A percentile compares a stretch with the other conserved stretches of the same genome.
These are phyloP conservation scores for Fusarium sp. DNA, from an alignment of 2,329 filamentous ascomycete species.

Conservation along the genomic window DNA sequence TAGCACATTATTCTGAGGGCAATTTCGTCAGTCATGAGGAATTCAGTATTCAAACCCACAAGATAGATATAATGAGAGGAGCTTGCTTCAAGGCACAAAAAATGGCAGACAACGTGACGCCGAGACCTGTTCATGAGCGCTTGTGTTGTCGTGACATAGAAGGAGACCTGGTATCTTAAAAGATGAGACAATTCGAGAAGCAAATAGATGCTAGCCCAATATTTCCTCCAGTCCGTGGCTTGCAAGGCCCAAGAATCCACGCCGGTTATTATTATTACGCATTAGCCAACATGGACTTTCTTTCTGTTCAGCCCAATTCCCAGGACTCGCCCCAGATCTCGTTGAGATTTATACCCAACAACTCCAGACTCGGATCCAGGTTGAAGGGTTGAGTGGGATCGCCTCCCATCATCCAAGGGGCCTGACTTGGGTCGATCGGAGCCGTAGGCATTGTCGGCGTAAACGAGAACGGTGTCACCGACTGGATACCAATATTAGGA, in stretches of 20 bases:
- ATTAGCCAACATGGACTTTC: slow-evolving; percentile 17
- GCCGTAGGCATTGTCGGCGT: slow-evolving; percentile 50
- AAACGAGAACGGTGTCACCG: slow-evolving; percentile 55
- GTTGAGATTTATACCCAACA: slow-evolving; percentile 64
- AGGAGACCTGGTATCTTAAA: slow-evolving; percentile 37
- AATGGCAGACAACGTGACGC: slow-evolving; percentile 10
- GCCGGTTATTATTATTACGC: slow-evolving; percentile 40
- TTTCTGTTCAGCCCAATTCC: slow-evolving; percentile 51
- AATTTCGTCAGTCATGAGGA: slow-evolving; percentile 24
- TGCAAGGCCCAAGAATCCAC: slow-evolving; percentile 17
- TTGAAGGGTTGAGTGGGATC: slow-evolving; percentile 55
- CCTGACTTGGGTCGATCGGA: slow-evolving; percentile 49
- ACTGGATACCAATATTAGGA: slow-evolving; percentile 51
- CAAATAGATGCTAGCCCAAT: slow-evolving; percentile 12
- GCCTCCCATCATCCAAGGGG: slow-evolving; percentile 49
- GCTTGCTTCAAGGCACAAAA: slow-evolving; percentile 27
- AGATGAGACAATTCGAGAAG: slow-evolving; percentile 13
- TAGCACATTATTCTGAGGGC: slow-evolving; percentile 12
- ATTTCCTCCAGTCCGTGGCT: slow-evolving; percentile 1
- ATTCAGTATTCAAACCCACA: slow-evolving; percentile 37
- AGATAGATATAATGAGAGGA: slow-evolving; percentile 6
- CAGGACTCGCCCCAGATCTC: slow-evolving; percentile 65
- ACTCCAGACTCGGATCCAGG: slow-evolving; percentile 64
- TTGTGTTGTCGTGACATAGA: slow-evolving; percentile 35
- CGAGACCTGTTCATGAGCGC: slow-evolving; percentile 20